Percentiles rank a stretch among this genome's conserved stretches.
These are phyloP conservation scores for Tulasnella sp. DNA, from an alignment of 768 basidiomycete species.

Conservation along the genomic window DNA sequence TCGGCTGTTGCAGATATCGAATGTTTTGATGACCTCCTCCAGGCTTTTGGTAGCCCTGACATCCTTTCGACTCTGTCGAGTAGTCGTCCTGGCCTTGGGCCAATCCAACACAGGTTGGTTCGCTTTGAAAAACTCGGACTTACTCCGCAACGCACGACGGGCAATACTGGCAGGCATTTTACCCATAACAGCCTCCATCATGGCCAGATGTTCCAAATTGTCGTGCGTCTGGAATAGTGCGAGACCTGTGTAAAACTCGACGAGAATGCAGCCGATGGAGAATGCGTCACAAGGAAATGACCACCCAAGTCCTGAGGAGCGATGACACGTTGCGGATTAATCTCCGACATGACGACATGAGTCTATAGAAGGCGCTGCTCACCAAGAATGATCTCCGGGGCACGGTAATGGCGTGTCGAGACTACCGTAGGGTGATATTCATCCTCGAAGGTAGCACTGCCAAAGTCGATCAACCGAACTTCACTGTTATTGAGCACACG, in stretches of 20 bases:
- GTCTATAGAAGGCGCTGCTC: conserved; percentile 21
- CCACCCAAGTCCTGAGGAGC: conserved; percentile 75
- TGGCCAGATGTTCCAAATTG: conserved; percentile 96
- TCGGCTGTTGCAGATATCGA: conserved; percentile 56
- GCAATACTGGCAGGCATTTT: conserved; percentile 86
- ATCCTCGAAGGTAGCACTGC: conserved; percentile 92
- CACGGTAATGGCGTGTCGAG: conserved; percentile 94
- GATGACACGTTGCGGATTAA: not conserved
- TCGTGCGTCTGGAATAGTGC: conserved; percentile 99
- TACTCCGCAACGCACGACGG: conserved; percentile 57
- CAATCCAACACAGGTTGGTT: conserved; percentile 58
- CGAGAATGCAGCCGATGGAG: conserved; percentile 95
- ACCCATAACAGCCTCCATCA: conserved; percentile 99
- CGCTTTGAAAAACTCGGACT: conserved; percentile 85
- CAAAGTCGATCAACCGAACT: conserved; percentile 95
- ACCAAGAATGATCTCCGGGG: conserved; percentile 98
- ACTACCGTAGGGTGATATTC: conserved; percentile 99
- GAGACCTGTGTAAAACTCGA: conserved; percentile 95
- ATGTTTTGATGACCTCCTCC: conserved; percentile 73
- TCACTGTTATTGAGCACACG: conserved; percentile 75
- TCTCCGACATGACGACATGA: not conserved
- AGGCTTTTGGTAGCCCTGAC: conserved; percentile 73
- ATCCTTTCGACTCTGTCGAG: conserved; percentile 78
- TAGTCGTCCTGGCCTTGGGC: conserved; percentile 70
- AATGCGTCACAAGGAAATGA: conserved; percentile 97